A percentile compares a stretch with the other conserved stretches of the same genome.
Evolutionary conservation across 306 rosid species (phyloP).

Genomic region (Citrullus colocynthis): DNA sequence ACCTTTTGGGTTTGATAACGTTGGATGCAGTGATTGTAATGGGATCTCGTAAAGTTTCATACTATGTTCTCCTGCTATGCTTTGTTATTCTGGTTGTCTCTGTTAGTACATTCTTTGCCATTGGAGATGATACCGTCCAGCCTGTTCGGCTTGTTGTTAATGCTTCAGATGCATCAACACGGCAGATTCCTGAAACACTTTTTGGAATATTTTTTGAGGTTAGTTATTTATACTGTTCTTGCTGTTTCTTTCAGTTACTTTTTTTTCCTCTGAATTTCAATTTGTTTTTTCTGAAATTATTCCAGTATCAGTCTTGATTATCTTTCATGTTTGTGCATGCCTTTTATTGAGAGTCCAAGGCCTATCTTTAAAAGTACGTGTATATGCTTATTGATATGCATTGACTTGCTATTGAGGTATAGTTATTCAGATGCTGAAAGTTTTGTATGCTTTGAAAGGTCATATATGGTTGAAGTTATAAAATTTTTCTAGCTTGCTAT

Average conservation of each 20-base stretch:
- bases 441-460: not conserved
- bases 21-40: slow-evolving; percentile 43
- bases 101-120: slow-evolving; percentile 26
- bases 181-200: slow-evolving; percentile 43
- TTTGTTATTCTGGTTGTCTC: slow-evolving; percentile 23
- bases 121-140: slow-evolving; percentile 23
- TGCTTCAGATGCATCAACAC: slow-evolving; percentile 51
- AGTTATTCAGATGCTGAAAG: not conserved
- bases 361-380: not conserved
- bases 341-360: not conserved
- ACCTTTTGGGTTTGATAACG: slow-evolving; percentile 19
- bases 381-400: not conserved
- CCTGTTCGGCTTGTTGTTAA: slow-evolving; percentile 32
- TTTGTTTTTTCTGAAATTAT: not conserved
- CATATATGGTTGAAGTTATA: not conserved
- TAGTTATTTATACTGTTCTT: not conserved
- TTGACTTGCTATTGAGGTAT: not conserved
- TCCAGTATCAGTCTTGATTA: not conserved
- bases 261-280: not conserved
- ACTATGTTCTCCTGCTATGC: slow-evolving; percentile 28
- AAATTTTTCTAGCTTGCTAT: not conserved
- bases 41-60: slow-evolving; percentile 30
- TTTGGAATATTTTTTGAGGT: slow-evolving; percentile 92
- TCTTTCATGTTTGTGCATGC: not conserved
- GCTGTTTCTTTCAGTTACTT: not conserved